Evolutionary conservation across 805 yeast genomes (phyloP), one percentile per base, ranked within the genome.

Genomic region (Suhomyces sp.): DNA sequence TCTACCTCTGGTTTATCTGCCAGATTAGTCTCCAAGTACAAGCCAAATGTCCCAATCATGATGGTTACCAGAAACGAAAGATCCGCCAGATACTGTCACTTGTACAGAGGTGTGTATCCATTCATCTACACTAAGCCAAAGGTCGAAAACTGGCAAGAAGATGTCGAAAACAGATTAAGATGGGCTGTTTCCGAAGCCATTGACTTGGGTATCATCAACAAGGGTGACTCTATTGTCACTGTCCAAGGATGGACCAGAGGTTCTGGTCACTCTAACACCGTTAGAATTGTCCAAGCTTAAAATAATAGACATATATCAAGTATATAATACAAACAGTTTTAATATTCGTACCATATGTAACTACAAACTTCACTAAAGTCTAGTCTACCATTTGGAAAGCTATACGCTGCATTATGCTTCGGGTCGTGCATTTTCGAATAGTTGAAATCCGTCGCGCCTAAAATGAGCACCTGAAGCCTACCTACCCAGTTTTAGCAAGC

Each of bases 241-340:
- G 88, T 94, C 75, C 99, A 94, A 83, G 99, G 99, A 74, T 94
- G 96, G 93, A 89, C 96, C 70, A 88, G 93, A 74, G 98, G 98
- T 79, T 82, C 90, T 62, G 99, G 99, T 72, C 97, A 94, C 87
- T 90, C 99, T 70, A 94, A 94, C 88, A 94, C 99, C 60, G 83
- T 94, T 76, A 93, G 98, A 83, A 85, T 93, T 68, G 81, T 90
- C 65, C 82, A 83, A 72, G 93, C 90, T 71, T 86, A 78, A 73
- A 44, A 51, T 29, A 47, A 47, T 23, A 33, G 23, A 45, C 23
- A 45, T 10, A 27, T 29, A 45, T 42, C 31, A 23, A 23, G 23
- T 24, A 42, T 42, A 24, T 42, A 42, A 42, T 42, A 23, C 13
- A 42, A 42, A 17, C 26, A 29, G n/a, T 19, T 15, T 41, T 41